Evolutionary conservation across 2,329 filamentous ascomycete genomes (phyloP), one percentile per base, ranked within the genome.

Genomic region (Clarireedia hainanense): DNA sequence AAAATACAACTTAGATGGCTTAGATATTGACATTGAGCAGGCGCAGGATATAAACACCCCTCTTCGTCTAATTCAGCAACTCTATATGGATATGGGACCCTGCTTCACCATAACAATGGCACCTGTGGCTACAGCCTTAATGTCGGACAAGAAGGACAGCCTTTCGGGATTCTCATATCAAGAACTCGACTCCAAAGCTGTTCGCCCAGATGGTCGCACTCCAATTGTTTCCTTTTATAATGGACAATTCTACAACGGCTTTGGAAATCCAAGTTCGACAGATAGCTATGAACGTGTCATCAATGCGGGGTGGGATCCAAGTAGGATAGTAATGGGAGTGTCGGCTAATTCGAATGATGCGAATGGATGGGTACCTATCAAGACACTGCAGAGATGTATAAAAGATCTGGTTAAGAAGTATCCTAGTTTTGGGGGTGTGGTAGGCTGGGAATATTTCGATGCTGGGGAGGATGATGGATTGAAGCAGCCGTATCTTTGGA

Each of bases 1-100:
- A 57, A 84, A 86, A 61, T 92, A 92, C 68, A 91, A 91, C 1
- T 76, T 97, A 39, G 89, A 89, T 45, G 82, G 96, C 1, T 89
- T 96, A 6, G 91, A 96, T 72, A 83, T 96, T 1, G 92, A 92
- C 5, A 90, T 96, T 58, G 82, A 83, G 30, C 92, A 97, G 71
- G 86, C 84, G 1, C 85, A 81, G 58, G 79, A 80, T 50, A 89
- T 95, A 61, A 81, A 80, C 37, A 80, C 86, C 24, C 80, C 82
- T 42, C 91, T 95, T 64, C 89, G 54, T 90, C 0, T 95, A 96
- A 72, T 82, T 91, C 40, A 81, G 83, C 45, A 88, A 90, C 0
- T 91, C 87, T 68, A 70, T 73, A 4, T 75, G 95, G 67, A 84
- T 80, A 64, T 80, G 96, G 40, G 85, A 84, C 6, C 76, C 40